A percentile compares a stretch with the other conserved stretches of the same genome.
phyloP scores from a whole-genome alignment of 176 grass and related monocot species.

The Triticum dicoccoides region DNA sequence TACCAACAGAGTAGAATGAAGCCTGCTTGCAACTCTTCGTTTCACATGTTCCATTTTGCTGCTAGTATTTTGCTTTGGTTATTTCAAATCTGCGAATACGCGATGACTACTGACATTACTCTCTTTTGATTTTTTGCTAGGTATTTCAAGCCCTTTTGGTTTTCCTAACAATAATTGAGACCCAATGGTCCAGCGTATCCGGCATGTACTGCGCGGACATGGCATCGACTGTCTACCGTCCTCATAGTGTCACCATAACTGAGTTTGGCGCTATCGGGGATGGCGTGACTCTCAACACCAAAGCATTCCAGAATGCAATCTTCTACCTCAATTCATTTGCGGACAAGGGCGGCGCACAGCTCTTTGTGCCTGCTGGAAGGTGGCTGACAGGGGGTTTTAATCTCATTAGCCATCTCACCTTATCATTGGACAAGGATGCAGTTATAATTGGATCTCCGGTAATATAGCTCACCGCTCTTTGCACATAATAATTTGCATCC shows the following conservation, averaged over 20 bases:
- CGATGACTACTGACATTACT: conserved; percentile 10
- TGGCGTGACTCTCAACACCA: conserved; percentile 85
- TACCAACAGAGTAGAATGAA: not conserved
- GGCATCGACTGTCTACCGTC: conserved; percentile 62
- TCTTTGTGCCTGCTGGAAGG: conserved; percentile 94
- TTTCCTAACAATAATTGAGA: conserved; percentile 35
- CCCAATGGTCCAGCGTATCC: conserved; percentile 31
- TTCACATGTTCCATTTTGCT: not conserved
- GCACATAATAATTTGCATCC: not conserved
- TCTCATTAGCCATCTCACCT: conserved; percentile 91
- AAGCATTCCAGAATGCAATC: conserved; percentile 97
- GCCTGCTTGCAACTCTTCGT: not conserved
- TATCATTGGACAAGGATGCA: conserved; percentile 86
- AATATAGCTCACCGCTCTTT: conserved; percentile 10
- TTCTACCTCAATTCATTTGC: conserved; percentile 98
- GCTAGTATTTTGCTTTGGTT: not conserved
- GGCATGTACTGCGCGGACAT: conserved; percentile 76
- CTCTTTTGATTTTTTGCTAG: conserved; percentile 38
- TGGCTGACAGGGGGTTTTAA: conserved; percentile 96
- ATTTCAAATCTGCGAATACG: not conserved
- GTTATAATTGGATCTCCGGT: conserved; percentile 87
- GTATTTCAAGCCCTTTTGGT: conserved; percentile 47
- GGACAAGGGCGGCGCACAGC: conserved; percentile 85
- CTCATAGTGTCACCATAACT: conserved; percentile 89
- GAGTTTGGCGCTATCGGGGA: conserved; percentile 96